These are phyloP conservation scores for Pulveroboletus sp. DNA, from an alignment of 768 basidiomycete species.

Conservation along the genomic window DNA sequence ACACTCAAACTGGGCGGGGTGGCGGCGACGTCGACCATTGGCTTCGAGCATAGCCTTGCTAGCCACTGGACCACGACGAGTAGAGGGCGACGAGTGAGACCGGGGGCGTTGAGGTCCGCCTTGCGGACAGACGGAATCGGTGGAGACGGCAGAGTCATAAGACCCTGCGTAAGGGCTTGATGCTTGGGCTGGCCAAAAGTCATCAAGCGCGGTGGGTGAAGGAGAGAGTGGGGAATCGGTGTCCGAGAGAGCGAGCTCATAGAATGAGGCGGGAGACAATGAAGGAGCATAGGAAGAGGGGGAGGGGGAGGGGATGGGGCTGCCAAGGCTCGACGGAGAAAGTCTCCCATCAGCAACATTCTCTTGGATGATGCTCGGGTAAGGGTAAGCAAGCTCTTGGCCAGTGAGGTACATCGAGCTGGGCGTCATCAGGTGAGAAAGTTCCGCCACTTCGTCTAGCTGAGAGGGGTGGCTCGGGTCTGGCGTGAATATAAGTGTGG, in stretches of 20 bases:
- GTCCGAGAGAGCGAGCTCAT: constrained; percentile 18
- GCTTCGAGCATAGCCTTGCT: constrained; percentile 34
- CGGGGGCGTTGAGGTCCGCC: constrained; percentile 14
- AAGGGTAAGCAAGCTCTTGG: constrained; percentile 5
- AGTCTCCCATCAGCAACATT: constrained; percentile 4
- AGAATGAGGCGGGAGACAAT: constrained; percentile 20
- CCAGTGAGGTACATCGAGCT: constrained; percentile 9
- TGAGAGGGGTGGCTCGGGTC: constrained; percentile 2
- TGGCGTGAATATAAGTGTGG: constrained; percentile 17
- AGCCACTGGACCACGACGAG: constrained; percentile 21
- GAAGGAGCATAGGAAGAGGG: constrained; percentile 20
- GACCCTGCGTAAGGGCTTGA: not conserved
- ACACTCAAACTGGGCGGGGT: constrained; percentile 21
- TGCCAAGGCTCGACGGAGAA: constrained; percentile 10
- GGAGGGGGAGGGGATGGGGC: constrained; percentile 24
- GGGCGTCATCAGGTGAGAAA: constrained; percentile 11
- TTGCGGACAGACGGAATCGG: constrained; percentile 2
- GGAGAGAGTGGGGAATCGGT: constrained; percentile 15
- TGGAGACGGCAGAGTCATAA: too few relatives aligned
- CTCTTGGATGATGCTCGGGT: constrained; percentile 13
- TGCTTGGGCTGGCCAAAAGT: constrained; percentile 1
- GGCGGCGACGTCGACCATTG: constrained; percentile 29
- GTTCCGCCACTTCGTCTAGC: constrained; percentile 19
- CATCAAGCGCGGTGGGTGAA: constrained; percentile 18
- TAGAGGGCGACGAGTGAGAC: constrained; percentile 11